Evolutionary conservation across 192 early-diverging fungal species (phyloP), one percentile per base, ranked within the genome.

Genomic region (Coemansia sp.): DNA sequence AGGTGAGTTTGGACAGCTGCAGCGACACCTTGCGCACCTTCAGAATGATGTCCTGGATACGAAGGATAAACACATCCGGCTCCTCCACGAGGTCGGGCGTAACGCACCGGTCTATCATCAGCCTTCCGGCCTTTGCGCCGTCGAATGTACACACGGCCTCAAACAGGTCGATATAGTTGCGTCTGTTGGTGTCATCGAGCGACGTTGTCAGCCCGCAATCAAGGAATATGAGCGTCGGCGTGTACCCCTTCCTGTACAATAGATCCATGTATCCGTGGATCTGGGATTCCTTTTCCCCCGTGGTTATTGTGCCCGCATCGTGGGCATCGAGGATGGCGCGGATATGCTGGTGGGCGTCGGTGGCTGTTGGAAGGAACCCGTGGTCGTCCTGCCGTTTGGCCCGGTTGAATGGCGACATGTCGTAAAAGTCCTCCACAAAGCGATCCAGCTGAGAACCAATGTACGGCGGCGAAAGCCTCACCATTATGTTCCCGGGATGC

Each of bases 111-210:
- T 92, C 90, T 0, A 98, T 87, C 92, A 99, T 95, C 39, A 99
- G 84, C 40, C 86, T 61, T 0, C 93, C 95, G 2, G 95, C 93
- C 16, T 85, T 75, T 50, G 83, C 81, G 4, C 97, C 97, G 75
- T 96, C 88, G 83, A 96, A 97, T 61, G 88, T 86, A 10, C 92
- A 92, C 43, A 97, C 85, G 0, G 95, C 92, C 58, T 84, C 85
- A 73, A 99, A 95, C 38, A 97, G 85, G 70, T 99, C 97, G 39
- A 96, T 83, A 71, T 97, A 95, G 75, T 99, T 96, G 12, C 79
- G 77, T 22, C 95, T 86, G 74, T 93, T 93, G 58, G 66, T 69
- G 6, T 84, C 65, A 38, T 93, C 88, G 10, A 99, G 86, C 32
- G 84, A 84, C 1, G 93, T 93, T 5, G 93, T 90, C n/a, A 99